Evolutionary conservation across 2,329 filamentous ascomycete species (phyloP), one percentile per base, ranked within the genome.

Genomic region (Phoma sp.): DNA sequence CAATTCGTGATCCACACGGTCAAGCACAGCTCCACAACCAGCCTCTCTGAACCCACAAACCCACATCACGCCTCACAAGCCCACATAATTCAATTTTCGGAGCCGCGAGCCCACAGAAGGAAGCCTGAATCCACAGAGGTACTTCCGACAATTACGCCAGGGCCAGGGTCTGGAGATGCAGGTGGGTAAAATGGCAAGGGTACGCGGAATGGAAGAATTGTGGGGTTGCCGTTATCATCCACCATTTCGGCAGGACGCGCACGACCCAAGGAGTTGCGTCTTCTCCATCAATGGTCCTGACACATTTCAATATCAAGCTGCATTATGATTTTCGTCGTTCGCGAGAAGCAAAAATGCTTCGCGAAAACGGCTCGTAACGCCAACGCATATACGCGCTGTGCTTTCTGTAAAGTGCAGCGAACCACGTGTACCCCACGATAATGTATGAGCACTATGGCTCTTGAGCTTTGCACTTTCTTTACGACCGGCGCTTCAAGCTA

Each of bases 251-350:
- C 39, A 30, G 21, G 17, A 30, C 7, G 21, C n/a, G 33, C 32
- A 37, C 11, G 26, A 36, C 36, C 42, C 43, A n/a, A 29, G 36
- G 23, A 17, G 17, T 42, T 54, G n/a, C n/a, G n/a, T n/a, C n/a
- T n/a, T n/a, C n/a, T n/a, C n/a, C n/a, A n/a, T n/a, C n/a, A n/a
- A n/a, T n/a, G n/a, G n/a, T n/a, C n/a, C n/a, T n/a, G 45, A 54
- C 48, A 54, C 50, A 53, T 20, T 42, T 42, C 43, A n/a, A 53
- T 54, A 54, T 54, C 43, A 34, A 33, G 10, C 18, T 42, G 30
- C 39, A 45, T 29, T 18, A 25, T 32, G 39, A 15, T 32, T 37
- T 33, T 38, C 47, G 33, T 23, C 20, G 33, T 23, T 15, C 17
- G 10, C 46, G 26, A 30, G 28, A 36, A 38, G 34, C 38, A 40